phyloP scores from a whole-genome alignment of 129 eudicot genomes.

The Calendula officinalis region DNA sequence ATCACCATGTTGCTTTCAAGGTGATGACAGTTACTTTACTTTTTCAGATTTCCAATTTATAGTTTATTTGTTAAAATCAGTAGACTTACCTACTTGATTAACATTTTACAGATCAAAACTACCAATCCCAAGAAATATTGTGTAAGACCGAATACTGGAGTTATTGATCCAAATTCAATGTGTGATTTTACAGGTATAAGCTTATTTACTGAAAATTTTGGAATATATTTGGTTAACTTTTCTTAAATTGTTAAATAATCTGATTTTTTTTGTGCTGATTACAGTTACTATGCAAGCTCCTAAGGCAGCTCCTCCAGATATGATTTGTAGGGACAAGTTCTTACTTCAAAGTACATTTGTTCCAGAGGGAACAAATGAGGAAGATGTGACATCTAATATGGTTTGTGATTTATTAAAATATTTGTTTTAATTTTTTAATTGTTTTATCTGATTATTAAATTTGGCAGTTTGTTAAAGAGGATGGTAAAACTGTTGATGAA shows the following conservation, averaged over 20 bases:
- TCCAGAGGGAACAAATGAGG: constrained; percentile 50
- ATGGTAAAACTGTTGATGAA: constrained; percentile 55
- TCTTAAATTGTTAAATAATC: neutral
- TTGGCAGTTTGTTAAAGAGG: constrained; percentile 60
- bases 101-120: constrained; percentile 48
- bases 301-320: constrained; percentile 46
- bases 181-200: constrained; percentile 46
- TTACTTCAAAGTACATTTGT: constrained; percentile 59
- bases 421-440: constrained; percentile 13
- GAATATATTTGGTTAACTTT: neutral
- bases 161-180: constrained; percentile 40
- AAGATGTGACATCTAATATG: constrained; percentile 52
- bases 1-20: constrained; percentile 61
- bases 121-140: constrained; percentile 61
- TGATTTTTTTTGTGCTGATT: constrained; percentile 14
- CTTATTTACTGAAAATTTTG: constrained; percentile 9
- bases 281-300: constrained; percentile 69
- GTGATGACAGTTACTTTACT: constrained; percentile 7
- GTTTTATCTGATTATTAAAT: constrained; percentile 19
- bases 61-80: neutral
- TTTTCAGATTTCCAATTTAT: constrained; percentile 12
- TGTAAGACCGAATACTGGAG: constrained; percentile 59
- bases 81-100: constrained; percentile 12
- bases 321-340: constrained; percentile 70
- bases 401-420: constrained; percentile 31